Base-by-base conservation (phyloP, 2,329 filamentous ascomycete species). In the Cercospora zeae-maydis region DNA sequence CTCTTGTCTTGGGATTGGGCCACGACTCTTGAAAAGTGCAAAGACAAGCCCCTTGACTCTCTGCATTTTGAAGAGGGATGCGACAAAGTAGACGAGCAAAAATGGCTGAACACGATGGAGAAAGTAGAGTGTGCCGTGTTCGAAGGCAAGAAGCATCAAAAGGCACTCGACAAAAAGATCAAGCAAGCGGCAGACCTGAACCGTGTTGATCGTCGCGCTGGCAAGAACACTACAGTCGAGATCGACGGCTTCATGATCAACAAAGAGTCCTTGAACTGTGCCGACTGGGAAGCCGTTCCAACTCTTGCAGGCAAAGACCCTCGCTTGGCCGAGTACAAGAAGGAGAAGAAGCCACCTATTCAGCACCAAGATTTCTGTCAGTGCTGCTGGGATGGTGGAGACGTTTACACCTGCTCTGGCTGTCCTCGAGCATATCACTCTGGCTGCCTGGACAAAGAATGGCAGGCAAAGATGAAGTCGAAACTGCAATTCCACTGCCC, bases 1-100 rank as follows among this genome's bases (percentile, higher is more conserved):
- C 85, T 86, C 81, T 71, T 85, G 0, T 78, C 75, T n/a, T 86
- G 84, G 83, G 79, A 84, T 61, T 82, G 82, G 71, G 75, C 80
- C 1, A 84, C 81, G 0, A 83, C 82, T 63, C 73, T 85, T 31
- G 76, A 79, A 19, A 83, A 83, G 61, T 85, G 82, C 69, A 82
- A 81, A 56, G 83, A 84, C 65, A 78, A 81, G 58, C 77, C 80
- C 6, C 72, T 77, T 1, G 80, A 82, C 59, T 67, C 78, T 16
- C 72, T 75, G 73, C 27, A n/a, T n/a, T n/a, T n/a, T n/a, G 76
- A 75, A 71, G 60, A 72, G 63, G 31, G 31, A 34, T 58, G 47
- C 2, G 63, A 66, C 0, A 70, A 72, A 10, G 51, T 80, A 4
- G 81, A 83, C 10, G 84, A 87, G 67, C 75, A 80, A 58, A 79